Base-by-base conservation (phyloP, 352 stramenopile genomes). In the Phytopythium montanum region DNA sequence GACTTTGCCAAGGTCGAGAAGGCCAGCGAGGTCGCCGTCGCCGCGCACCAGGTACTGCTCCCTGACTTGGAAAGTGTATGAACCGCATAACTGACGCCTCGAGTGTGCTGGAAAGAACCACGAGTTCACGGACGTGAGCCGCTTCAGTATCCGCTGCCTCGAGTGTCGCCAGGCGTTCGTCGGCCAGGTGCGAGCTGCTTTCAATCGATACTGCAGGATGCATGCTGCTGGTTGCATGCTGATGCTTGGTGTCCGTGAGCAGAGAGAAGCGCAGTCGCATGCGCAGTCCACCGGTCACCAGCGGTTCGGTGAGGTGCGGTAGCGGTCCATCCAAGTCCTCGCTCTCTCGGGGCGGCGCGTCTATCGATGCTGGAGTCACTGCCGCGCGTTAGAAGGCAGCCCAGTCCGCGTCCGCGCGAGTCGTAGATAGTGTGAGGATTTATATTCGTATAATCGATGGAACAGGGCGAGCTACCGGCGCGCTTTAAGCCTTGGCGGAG, bases 1-100 rank as follows among this genome's bases (percentile, higher is more conserved):
- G 82, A 94, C 68, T 92, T 94, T 42, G 54, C 66, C n/a, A 94
- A 92, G 69, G 75, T 91, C 6, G 82, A 94, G 65, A 73, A 69
- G 21, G 85, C 85, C 3, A 94, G 85, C 48, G 82, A 92, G 69
- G 78, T 94, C 26, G 85, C 85, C 8, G 81, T 94, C 19, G 82
- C 88, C 61, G 85, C 85, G 39, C 82, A 94, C 70, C 85, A 91
- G 67, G 72, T 81, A 56, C 34, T 45, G 33, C 33, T 14, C n/a
- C 10, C 21, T 16, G 26, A 48, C 2, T 18, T 19, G 29, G 25
- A 10, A 10, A 7, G 31, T 13, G 29, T 7, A 10, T 36, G 2
- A 2, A 36, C 31, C 31, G 31, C 33, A n/a, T 12, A 16, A 12
- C 33, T 38, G 33, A 38, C 33, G 33, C 10, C 33, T 38, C 14